These are phyloP conservation scores for Rosa persica DNA, from an alignment of 306 rosid species.

Conservation along the genomic window DNA sequence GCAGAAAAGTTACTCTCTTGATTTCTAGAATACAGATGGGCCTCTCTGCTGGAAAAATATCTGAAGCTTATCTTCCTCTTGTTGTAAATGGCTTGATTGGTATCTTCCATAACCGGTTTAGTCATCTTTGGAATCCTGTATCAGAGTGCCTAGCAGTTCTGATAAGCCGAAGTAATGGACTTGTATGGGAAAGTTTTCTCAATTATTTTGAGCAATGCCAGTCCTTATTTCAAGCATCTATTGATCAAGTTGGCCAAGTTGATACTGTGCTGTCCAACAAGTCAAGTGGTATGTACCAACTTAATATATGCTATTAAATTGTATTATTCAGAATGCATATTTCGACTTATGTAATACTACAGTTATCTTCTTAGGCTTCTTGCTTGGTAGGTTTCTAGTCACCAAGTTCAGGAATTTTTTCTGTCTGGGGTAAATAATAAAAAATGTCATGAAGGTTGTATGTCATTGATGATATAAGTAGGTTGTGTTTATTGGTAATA, in stretches of 20 bases:
- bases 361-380: neutral
- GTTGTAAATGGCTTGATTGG: slow-evolving; percentile 73
- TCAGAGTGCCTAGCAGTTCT: slow-evolving; percentile 78
- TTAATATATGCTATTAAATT: neutral
- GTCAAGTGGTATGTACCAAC: slow-evolving; percentile 49
- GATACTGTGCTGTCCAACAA: slow-evolving; percentile 32
- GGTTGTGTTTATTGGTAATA: neutral
- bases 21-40: slow-evolving; percentile 80
- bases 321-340: neutral
- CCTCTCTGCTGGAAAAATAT: slow-evolving; percentile 61
- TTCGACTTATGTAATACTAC: neutral
- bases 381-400: neutral
- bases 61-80: slow-evolving; percentile 56
- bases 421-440: neutral
- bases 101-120: slow-evolving; percentile 74
- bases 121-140: slow-evolving; percentile 67
- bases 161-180: slow-evolving; percentile 45
- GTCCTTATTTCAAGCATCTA: slow-evolving; percentile 37
- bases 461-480: neutral
- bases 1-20: slow-evolving; percentile 62
- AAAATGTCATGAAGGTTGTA: neutral
- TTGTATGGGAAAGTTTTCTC: slow-evolving; percentile 59
- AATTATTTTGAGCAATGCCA: slow-evolving; percentile 49
- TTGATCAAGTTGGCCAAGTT: slow-evolving; percentile 33
- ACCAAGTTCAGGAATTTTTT: neutral